Evolutionary conservation across 345 rosid species (phyloP), one percentile per base, ranked within the genome.

Genomic region (Mercurialis annua): DNA sequence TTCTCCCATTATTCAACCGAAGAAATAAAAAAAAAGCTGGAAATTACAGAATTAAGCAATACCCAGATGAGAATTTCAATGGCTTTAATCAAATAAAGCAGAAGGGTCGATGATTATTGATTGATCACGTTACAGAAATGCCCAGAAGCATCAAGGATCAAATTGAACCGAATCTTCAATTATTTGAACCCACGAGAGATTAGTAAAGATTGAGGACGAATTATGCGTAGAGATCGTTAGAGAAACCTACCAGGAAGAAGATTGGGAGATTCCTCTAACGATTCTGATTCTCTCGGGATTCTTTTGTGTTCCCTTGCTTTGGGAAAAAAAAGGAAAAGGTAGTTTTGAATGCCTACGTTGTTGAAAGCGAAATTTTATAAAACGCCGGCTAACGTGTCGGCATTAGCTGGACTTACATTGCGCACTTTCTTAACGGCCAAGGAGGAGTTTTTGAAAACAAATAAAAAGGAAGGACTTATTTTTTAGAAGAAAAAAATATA

Each of bases 1-100:
- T 1, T 58, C n/a, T 26, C 61, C 73, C 77, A 76, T 74, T 12
- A 65, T 64, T 74, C 68, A 59, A 31, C 34, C 40, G 15, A 65
- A 30, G 63, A 2, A 50, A 64, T 36, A 31, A 71, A n/a, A 53
- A 57, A 17, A 24, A 10, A 18, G 62, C 23, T 10, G 55, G 49
- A 63, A 52, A 46, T 10, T 16, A 24, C 16, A 46, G 5, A 11
- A 18, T 15, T n/a, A 43, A n/a, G 6, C 9, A 4, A 36, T 9
- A 14, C n/a, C n/a, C n/a, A 50, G 42, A 58, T 12, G 17, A 5
- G 4, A 30, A 34, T 21, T 24, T 0, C 10, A 56, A 67, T 10
- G 17, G 1, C 9, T 33, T 40, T 20, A 42, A 60, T 59, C 64
- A 31, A 58, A 4, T 3, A 68, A 1, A 14, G 42, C 17, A 34